A percentile compares a stretch with the other conserved stretches of the same genome.
These are phyloP conservation scores for Lipomyces sp. DNA, from an alignment of 805 yeast genomes.

Conservation along the genomic window DNA sequence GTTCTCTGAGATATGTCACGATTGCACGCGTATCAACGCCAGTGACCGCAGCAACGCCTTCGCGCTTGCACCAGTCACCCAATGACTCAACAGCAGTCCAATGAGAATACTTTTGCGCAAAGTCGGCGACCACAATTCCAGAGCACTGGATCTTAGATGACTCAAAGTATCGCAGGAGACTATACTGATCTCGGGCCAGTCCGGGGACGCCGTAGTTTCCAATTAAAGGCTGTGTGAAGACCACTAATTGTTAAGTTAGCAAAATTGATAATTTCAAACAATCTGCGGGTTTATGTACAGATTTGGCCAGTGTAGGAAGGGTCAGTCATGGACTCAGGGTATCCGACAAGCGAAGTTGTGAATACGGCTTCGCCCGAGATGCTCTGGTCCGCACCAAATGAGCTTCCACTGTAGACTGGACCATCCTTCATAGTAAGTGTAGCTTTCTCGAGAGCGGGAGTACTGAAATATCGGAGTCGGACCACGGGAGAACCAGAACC, in stretches of 20 bases:
- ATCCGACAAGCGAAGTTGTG: conserved; percentile 99
- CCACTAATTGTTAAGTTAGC: conserved; percentile 49
- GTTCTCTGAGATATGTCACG: conserved; percentile 90
- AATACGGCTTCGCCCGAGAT: conserved; percentile 97
- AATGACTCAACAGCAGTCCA: conserved; percentile 99
- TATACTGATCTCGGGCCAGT: conserved; percentile 79
- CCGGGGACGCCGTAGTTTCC: conserved; percentile 99
- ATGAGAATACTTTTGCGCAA: conserved; percentile 93
- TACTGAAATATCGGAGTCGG: conserved; percentile 14
- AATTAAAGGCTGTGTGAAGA: conserved; percentile 93
- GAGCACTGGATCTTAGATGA: conserved; percentile 89
- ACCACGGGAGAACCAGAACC: background rate
- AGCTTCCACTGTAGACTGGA: conserved; percentile 76
- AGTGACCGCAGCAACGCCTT: conserved; percentile 93
- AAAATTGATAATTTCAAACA: background rate
- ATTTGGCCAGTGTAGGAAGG: conserved; percentile 99
- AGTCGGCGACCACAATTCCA: conserved; percentile 96
- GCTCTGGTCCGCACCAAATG: conserved; percentile 90
- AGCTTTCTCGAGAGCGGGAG: conserved; percentile 23
- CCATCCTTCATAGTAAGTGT: conserved; percentile 35
- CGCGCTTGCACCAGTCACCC: conserved; percentile 94
- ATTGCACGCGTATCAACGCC: conserved; percentile 98
- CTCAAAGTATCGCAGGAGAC: conserved; percentile 87
- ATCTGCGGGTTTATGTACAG: conserved; percentile 31
- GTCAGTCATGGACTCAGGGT: conserved; percentile 96